Conservation (phyloP, 208 protist species). For the Tetramitus jugosus region DNA sequence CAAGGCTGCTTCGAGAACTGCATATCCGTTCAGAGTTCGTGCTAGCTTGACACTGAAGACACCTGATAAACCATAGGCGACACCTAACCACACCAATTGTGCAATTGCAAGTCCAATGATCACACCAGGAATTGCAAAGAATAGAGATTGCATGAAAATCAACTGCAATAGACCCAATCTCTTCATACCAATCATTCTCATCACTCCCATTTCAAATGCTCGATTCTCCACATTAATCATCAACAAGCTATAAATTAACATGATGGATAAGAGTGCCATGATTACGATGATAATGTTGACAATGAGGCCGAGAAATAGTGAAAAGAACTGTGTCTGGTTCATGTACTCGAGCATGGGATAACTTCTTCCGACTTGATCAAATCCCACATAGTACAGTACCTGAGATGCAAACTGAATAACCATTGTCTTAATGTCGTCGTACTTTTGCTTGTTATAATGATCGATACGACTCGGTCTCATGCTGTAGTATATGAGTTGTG, state of each 20-base stretch:
- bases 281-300: conserved; percentile 69
- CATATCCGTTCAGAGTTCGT: conserved; percentile 32
- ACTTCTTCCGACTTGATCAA: background rate
- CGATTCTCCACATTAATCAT: conserved; percentile 75
- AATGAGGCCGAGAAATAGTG: conserved; percentile 73
- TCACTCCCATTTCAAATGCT: conserved; percentile 79
- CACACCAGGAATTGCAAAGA: conserved; percentile 68
- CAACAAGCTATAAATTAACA: conserved; percentile 85
- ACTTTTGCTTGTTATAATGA: background rate
- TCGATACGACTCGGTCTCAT: background rate
- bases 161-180: conserved; percentile 44
- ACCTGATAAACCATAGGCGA: conserved; percentile 40
- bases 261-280: conserved; percentile 59
- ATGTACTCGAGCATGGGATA: conserved; percentile 52
- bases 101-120: conserved; percentile 55
- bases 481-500: background rate
- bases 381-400: background rate
- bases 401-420: background rate
- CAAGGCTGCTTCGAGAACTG: conserved; percentile 52
- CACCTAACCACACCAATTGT: conserved; percentile 47
- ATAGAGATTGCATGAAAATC: conserved; percentile 53
- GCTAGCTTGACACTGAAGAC: conserved; percentile 42
- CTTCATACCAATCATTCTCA: conserved; percentile 70
- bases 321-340: conserved; percentile 56
- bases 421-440: background rate